phyloP scores from a whole-genome alignment of 208 protist species.

The Trypanosoma boissoni region DNA sequence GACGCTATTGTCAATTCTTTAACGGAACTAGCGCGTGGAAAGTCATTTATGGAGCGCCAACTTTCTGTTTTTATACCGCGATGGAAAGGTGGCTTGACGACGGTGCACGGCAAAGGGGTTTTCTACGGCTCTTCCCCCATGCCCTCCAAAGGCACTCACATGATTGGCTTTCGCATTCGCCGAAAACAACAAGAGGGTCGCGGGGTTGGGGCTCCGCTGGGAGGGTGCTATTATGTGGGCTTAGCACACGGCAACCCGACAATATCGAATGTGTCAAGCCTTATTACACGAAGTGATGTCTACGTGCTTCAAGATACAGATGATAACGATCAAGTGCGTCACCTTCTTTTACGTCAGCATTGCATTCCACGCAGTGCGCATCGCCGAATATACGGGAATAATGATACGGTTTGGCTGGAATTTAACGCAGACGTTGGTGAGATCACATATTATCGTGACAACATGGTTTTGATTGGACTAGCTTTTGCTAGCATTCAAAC shows the following conservation, averaged over 20 bases:
- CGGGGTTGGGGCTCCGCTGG: conserved; percentile 65
- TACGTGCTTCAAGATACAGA: conserved; percentile 88
- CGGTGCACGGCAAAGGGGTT: conserved; percentile 68
- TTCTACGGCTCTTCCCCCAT: conserved; percentile 72
- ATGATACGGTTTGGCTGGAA: conserved; percentile 87
- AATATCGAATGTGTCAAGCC: conserved; percentile 62
- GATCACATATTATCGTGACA: conserved; percentile 86
- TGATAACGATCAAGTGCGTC: conserved; percentile 81
- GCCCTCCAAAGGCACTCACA: conserved; percentile 58
- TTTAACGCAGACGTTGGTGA: conserved; percentile 85
- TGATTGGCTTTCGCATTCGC: conserved; percentile 81
- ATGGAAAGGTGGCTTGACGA: conserved; percentile 51
- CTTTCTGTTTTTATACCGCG: conserved; percentile 35
- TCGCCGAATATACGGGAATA: conserved; percentile 78
- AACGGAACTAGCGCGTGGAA: conserved; percentile 51
- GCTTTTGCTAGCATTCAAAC: conserved; percentile 79
- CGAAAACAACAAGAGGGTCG: conserved; percentile 57
- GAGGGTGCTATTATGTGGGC: conserved; percentile 89
- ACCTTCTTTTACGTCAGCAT: conserved; percentile 64
- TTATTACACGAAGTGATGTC: conserved; percentile 73
- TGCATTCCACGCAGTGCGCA: conserved; percentile 72
- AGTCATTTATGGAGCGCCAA: conserved; percentile 32
- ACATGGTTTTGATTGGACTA: conserved; percentile 79
- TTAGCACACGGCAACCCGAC: conserved; percentile 66
- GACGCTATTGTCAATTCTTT: conserved; percentile 62